Conservation (phyloP, 371 early-diverging fungal species). For the Mortierella sp. region DNA sequence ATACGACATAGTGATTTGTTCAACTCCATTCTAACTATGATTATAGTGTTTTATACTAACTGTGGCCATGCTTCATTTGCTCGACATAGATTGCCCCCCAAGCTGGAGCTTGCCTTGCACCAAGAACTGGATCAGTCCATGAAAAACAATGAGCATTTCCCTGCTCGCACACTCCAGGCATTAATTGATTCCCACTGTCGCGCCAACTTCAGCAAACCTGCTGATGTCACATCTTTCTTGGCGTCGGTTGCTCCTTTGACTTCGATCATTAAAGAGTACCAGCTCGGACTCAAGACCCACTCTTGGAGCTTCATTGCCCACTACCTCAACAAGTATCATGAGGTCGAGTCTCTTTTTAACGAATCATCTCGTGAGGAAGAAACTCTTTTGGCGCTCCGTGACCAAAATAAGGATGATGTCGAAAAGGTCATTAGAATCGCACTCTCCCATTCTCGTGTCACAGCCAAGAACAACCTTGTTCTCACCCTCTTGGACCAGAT, state of each 20-base stretch:
- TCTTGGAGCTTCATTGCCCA: slow-evolving; percentile 79
- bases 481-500: slow-evolving; percentile 84
- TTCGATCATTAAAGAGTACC: slow-evolving; percentile 76
- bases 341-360: slow-evolving; percentile 88
- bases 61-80: background rate
- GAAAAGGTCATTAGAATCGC: slow-evolving; percentile 82
- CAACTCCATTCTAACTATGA: background rate
- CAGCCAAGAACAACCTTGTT: slow-evolving; percentile 83
- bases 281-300: slow-evolving; percentile 82
- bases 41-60: background rate
- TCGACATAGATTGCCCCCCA: slow-evolving; percentile 73
- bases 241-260: slow-evolving; percentile 76
- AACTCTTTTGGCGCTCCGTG: slow-evolving; percentile 86
- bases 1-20: background rate
- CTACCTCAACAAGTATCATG: slow-evolving; percentile 87
- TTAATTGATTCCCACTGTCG: slow-evolving; percentile 71
- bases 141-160: slow-evolving; percentile 73
- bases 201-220: slow-evolving; percentile 65
- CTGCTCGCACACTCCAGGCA: slow-evolving; percentile 76
- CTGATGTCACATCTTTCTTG: slow-evolving; percentile 74
- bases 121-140: slow-evolving; percentile 58
- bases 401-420: slow-evolving; percentile 86
- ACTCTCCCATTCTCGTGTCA: slow-evolving; percentile 87
- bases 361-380: slow-evolving; percentile 85
- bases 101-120: slow-evolving; percentile 73